Percentiles rank a stretch among this genome's conserved stretches.
phyloP scores from a whole-genome alignment of 768 basidiomycete genomes.

The Pleurotus salmoneostramineus region DNA sequence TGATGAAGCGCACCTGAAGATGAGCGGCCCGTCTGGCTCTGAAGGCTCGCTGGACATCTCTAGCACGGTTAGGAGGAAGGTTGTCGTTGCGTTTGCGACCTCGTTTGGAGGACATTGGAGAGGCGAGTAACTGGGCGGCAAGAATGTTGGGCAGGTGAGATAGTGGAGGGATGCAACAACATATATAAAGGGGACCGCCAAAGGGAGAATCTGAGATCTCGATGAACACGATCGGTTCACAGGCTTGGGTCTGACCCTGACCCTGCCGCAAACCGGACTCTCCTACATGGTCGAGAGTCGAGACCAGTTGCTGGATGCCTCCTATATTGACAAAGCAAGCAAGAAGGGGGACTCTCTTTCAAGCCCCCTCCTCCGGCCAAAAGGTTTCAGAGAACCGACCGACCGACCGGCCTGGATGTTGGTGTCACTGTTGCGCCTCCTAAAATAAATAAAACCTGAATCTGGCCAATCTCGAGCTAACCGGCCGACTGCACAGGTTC shows the following conservation, averaged over 20 bases:
- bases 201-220: slow-evolving; percentile 10
- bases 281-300: neutral
- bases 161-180: slow-evolving; percentile 23
- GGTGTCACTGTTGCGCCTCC: neutral
- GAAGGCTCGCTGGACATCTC: slow-evolving; percentile 89
- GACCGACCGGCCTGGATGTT: too few relatives aligned
- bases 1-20: slow-evolving; percentile 54
- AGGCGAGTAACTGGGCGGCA: slow-evolving; percentile 25
- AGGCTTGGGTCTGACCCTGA: slow-evolving; percentile 5
- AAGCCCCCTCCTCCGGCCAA: too few relatives aligned
- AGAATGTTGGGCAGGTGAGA: slow-evolving; percentile 19
- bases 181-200: slow-evolving; percentile 32
- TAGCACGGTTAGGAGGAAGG: slow-evolving; percentile 75
- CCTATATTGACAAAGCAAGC: neutral
- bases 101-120: slow-evolving; percentile 77
- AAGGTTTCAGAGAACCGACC: too few relatives aligned
- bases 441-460: neutral
- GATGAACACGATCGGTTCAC: slow-evolving; percentile 9
- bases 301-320: neutral
- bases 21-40: slow-evolving; percentile 86
- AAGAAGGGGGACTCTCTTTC: too few relatives aligned
- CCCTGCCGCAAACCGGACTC: neutral
- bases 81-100: slow-evolving; percentile 83
- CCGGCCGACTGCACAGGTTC: neutral
- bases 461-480: slow-evolving; percentile 2